Percentiles rank a stretch among this genome's conserved stretches.
Evolutionary conservation across 495 filamentous ascomycete species (phyloP).

Genomic region (Pyrenopolyporus hunteri): DNA sequence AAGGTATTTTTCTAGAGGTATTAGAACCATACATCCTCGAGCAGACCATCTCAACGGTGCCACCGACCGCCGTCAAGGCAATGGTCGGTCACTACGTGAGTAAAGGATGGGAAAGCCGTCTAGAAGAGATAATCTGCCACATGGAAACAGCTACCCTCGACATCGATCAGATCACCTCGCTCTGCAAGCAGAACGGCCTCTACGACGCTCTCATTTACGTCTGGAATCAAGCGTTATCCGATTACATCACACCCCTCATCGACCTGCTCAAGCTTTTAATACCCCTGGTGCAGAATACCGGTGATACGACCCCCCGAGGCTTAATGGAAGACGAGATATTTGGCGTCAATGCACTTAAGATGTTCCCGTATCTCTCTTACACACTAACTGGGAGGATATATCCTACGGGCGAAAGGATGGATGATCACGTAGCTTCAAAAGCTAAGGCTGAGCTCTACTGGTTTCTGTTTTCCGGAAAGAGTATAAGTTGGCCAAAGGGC

Average conservation of each 20-base stretch:
- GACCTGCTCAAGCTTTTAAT: conserved; percentile 79
- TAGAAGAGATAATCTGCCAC: conserved; percentile 96
- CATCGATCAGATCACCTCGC: conserved; percentile 86
- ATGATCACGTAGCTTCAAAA: conserved; percentile 67
- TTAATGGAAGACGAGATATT: conserved; percentile 56
- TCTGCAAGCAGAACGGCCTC: conserved; percentile 88
- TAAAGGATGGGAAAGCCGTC: conserved; percentile 69
- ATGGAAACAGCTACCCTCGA: conserved; percentile 91
- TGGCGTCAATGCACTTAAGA: conserved; percentile 77
- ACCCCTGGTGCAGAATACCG: conserved; percentile 59
- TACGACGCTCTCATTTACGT: conserved; percentile 97
- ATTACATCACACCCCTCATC: conserved; percentile 89
- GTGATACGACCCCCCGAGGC: conserved; percentile 49
- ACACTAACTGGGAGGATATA: conserved; percentile 90
- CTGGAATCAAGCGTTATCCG: conserved; percentile 87
- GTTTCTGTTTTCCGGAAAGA: conserved; percentile 87
- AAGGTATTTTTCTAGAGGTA: conserved; percentile 81
- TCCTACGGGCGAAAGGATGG: conserved; percentile 78
- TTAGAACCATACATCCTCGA: conserved; percentile 86
- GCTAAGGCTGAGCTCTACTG: conserved; percentile 90
- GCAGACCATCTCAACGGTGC: conserved; percentile 73
- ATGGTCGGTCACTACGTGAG: conserved; percentile 80
- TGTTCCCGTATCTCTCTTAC: conserved; percentile 95
- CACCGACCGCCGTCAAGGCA: conserved; percentile 83
- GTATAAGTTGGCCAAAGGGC: conserved; percentile 66